A percentile compares a stretch with the other conserved stretches of the same genome.
phyloP scores from a whole-genome alignment of 1,139 yeast species.

The Yamadazyma membranifaciens region DNA sequence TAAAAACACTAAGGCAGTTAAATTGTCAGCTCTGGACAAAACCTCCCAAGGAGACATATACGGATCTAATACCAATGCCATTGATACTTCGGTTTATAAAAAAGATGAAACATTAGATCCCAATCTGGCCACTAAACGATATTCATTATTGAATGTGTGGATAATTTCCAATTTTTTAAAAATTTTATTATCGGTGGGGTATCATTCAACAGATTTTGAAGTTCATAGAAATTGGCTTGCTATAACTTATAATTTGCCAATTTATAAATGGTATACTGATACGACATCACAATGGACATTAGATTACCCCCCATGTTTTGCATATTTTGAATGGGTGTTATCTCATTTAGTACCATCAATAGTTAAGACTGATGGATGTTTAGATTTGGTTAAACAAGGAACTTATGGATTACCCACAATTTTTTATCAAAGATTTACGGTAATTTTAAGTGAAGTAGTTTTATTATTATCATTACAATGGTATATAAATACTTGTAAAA shows the following conservation, averaged over 20 bases:
- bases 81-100: neutral
- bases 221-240: conserved; percentile 98
- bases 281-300: conserved; percentile 90
- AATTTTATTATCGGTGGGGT: conserved; percentile 37
- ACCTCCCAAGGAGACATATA: neutral
- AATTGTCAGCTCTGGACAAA: neutral
- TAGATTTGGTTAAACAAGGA: conserved; percentile 67
- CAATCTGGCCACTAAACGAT: conserved; percentile 2
- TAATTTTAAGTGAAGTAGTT: conserved; percentile 71
- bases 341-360: conserved; percentile 66
- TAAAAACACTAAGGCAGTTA: neutral
- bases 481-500: conserved; percentile 54
- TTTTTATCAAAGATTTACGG: conserved; percentile 78
- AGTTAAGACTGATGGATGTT: conserved; percentile 74
- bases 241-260: conserved; percentile 75
- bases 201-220: conserved; percentile 91
- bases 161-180: conserved; percentile 37
- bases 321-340: conserved; percentile 84
- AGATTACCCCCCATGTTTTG: conserved; percentile 97
- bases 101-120: neutral
- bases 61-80: neutral
- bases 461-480: conserved; percentile 71
- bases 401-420: conserved; percentile 74
- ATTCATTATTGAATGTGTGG: conserved; percentile 41
- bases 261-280: conserved; percentile 80